Conservation (phyloP, 192 early-diverging fungal species). For the Martensiomyces pterosporus region DNA sequence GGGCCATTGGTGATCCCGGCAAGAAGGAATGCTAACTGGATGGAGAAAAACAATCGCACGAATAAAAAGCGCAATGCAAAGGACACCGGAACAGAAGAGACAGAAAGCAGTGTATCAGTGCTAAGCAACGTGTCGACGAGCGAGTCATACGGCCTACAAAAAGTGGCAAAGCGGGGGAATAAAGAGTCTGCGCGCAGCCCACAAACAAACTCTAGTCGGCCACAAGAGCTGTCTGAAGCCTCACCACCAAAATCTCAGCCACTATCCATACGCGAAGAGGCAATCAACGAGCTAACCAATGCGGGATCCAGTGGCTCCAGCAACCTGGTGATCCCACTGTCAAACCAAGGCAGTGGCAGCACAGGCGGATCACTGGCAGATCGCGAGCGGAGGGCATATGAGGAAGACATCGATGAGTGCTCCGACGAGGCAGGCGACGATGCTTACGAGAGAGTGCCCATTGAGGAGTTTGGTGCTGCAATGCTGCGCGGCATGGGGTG, state of each 20-base stretch:
- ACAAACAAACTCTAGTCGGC: too few species aligned
- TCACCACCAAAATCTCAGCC: too few species aligned
- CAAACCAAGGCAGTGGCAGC: background rate
- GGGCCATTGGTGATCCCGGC: slow-evolving; percentile 26
- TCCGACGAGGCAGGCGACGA: slow-evolving; percentile 55
- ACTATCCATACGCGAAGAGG: background rate
- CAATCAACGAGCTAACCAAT: background rate
- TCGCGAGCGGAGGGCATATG: background rate
- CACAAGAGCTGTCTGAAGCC: too few species aligned
- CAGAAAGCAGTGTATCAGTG: background rate
- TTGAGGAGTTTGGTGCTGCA: slow-evolving; percentile 86
- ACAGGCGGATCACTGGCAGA: background rate
- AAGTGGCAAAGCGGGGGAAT: background rate
- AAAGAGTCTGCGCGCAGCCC: background rate
- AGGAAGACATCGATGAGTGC: slow-evolving; percentile 7
- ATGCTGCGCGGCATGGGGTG: slow-evolving; percentile 90
- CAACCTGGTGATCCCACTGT: background rate
- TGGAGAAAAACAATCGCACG: slow-evolving; percentile 7
- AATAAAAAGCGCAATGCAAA: background rate
- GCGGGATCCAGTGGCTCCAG: too few species aligned
- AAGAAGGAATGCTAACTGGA: slow-evolving; percentile 21
- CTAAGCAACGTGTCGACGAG: background rate
- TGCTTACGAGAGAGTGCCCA: slow-evolving; percentile 78
- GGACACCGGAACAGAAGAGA: background rate
- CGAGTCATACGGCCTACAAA: background rate